Base-by-base conservation (phyloP, 2,329 filamentous ascomycete species). In the Venturia nashicola region DNA sequence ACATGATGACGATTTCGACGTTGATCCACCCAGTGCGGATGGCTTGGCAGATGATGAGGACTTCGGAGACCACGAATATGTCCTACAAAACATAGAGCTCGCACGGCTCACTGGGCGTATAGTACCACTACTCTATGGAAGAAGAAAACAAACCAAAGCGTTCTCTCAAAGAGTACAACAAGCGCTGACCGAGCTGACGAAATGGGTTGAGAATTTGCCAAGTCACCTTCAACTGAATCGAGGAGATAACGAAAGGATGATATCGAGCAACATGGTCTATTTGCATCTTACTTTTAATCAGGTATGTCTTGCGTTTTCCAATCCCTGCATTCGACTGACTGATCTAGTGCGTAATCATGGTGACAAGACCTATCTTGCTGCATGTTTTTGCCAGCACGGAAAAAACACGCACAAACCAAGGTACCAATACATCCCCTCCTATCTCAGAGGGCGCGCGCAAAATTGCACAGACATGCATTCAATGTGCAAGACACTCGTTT, bases 401-500 rank as follows among this genome's bases (percentile, higher is more conserved):
- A 61, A 61, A 66, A 59, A 65, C 66, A 8, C 64, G 62, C 46
- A 65, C 55, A 11, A 66, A 65, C 5, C 48, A 54, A 34, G 34
- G 63, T 3, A 51, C 42, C 8, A 61, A 59, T 18, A 42, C 65
- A 9, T 63, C 43, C 7, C 61, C 65, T 59, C 59, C 57, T 23
- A 67, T 68, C 14, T 66, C 68, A 36, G 70, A 72, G 11, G 69
- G 68, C 51, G 76, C 75, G 2, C 68, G 73, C 54, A 75, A 77
- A 0, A 67, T 79, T 1, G 74, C 77, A 0, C 77, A 78, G 61
- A 76, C 79, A 0, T 80, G 78, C 62, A 73, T 79, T 0, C 73
- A 75, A 18, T 78, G 77, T 34, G 77, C 79, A 0, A 73, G 76
- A 0, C 76, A 80, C 42, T 80, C 78, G 0, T 74, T 74, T 55